Evolutionary conservation across 176 grass and related monocot species (phyloP).

Genomic region (Dactylis glomerata): DNA sequence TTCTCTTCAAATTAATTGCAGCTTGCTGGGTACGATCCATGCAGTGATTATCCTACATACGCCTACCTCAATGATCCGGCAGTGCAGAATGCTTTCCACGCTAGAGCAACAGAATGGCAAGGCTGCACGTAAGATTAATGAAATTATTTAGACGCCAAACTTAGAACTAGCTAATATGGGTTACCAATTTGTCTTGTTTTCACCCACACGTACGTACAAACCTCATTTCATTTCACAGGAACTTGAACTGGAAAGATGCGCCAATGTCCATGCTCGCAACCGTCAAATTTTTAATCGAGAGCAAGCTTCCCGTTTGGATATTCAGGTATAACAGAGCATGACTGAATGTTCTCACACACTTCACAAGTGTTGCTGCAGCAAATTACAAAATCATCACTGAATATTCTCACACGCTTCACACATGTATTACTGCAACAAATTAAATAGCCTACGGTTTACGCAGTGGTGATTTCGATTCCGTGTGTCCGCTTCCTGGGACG

Average conservation of each 20-base stretch:
- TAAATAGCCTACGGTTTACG: background rate
- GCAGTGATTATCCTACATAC: background rate
- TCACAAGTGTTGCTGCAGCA: background rate
- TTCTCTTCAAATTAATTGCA: background rate
- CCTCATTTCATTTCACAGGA: background rate
- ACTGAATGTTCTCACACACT: background rate
- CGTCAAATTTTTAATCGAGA: background rate
- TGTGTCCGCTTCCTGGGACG: conserved; percentile 24
- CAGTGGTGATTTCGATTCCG: conserved; percentile 33
- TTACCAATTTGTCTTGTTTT: background rate
- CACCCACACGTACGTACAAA: background rate
- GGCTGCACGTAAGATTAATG: background rate
- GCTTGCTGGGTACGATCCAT: conserved; percentile 40
- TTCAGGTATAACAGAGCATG: conserved; percentile 22
- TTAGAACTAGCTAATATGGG: background rate
- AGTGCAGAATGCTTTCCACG: background rate
- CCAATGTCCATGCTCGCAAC: conserved; percentile 8
- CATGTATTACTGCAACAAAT: background rate
- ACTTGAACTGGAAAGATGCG: conserved; percentile 4
- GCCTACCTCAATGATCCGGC: background rate
- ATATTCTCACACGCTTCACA: background rate
- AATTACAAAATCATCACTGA: too few relatives aligned
- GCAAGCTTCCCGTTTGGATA: conserved; percentile 20
- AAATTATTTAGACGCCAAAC: background rate
- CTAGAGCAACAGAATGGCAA: background rate